phyloP scores from a whole-genome alignment of 2,329 filamentous ascomycete species.

The Metarhizium rileyi region DNA sequence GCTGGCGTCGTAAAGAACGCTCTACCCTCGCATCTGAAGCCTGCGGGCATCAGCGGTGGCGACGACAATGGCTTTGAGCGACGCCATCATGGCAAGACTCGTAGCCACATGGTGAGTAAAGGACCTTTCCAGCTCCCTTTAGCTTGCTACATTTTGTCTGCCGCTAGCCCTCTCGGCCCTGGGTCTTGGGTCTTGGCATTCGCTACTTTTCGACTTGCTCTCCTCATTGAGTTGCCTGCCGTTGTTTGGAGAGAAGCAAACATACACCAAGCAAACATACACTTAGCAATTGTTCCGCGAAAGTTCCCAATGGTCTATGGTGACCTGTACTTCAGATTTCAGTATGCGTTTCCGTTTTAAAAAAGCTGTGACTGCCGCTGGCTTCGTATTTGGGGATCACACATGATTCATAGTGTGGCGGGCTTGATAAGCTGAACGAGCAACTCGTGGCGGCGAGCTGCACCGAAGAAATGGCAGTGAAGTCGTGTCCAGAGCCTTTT shows the following conservation, averaged over 20 bases:
- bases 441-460: neutral
- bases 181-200: neutral
- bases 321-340: too few species aligned
- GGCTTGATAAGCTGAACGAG: neutral
- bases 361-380: too few species aligned
- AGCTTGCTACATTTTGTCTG: neutral
- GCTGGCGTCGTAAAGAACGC: slow-evolving; percentile 62
- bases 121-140: slow-evolving; percentile 1
- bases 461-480: neutral
- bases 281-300: too few species aligned
- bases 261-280: neutral
- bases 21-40: slow-evolving; percentile 77
- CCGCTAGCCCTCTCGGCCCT: neutral
- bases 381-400: too few species aligned
- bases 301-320: too few species aligned
- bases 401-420: neutral
- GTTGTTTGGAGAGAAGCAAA: too few species aligned
- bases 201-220: neutral
- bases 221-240: neutral
- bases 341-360: too few species aligned
- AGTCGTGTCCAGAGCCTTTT: neutral
- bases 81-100: slow-evolving; percentile 75
- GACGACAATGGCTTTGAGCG: slow-evolving; percentile 43
- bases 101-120: slow-evolving; percentile 70
- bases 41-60: slow-evolving; percentile 32